Conservation (phyloP, 176 grass and related monocot species). For the Rhynchospora pubera region DNA sequence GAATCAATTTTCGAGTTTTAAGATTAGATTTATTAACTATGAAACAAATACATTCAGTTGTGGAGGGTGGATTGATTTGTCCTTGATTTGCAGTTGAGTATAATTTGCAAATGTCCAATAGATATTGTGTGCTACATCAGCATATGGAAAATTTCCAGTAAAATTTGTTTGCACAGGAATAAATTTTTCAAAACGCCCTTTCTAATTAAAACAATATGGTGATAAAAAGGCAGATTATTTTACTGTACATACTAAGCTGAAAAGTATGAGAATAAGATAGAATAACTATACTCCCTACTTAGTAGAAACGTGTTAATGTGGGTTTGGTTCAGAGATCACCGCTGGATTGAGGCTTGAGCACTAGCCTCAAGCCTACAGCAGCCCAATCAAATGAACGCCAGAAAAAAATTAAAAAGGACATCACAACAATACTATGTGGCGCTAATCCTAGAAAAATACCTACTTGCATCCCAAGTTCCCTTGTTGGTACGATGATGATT, state of each 20-base stretch:
- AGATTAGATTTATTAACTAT: neutral
- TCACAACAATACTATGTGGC: neutral
- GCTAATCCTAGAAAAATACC: neutral
- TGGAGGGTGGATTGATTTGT: neutral
- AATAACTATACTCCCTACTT: neutral
- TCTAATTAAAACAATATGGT: neutral
- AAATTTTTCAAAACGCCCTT: neutral
- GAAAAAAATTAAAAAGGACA: neutral
- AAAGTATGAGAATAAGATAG: neutral
- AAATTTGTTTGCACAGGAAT: neutral
- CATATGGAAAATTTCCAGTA: no score
- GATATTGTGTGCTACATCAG: neutral
- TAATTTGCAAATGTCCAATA: neutral
- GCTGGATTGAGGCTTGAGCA: neutral
- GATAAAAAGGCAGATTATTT: neutral
- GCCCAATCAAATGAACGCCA: neutral
- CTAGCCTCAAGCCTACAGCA: neutral
- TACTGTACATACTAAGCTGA: neutral
- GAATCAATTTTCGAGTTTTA: neutral
- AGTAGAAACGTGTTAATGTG: neutral
- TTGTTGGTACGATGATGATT: constrained; percentile 70
- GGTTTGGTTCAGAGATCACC: neutral
- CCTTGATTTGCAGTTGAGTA: neutral
- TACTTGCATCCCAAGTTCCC: constrained; percentile 97
- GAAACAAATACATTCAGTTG: neutral